Evolutionary conservation across 371 early-diverging fungal species (phyloP), one percentile per base, ranked within the genome.

Genomic region (Spraguea lophii): DNA sequence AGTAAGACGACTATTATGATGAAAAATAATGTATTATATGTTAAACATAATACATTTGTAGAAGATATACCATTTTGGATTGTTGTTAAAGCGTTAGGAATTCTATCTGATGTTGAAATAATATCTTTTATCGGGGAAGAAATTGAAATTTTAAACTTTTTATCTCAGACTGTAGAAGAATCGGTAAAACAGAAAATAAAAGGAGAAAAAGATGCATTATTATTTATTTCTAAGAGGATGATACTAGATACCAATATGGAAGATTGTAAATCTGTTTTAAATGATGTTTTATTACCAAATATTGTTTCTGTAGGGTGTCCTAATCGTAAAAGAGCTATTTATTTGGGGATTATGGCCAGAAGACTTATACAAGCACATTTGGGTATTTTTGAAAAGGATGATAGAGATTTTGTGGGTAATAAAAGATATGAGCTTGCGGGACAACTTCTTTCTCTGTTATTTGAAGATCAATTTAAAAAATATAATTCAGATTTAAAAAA

Each of bases 381-480:
- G 24, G 78, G 81, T 45, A 78, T 78, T 26, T 77, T 80, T 6
- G 69, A 79, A 54, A 78, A 85, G 3, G 97, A 97, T 68, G 97
- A 99, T 70, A 83, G 90, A 61, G 99, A 99, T 75, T 99, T 89
- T 72, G 79, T 97, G 26, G 99, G 99, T 61, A 99, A 99, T 77
- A 99, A 99, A 73, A 80, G 98, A 66, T 74, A 95, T 54, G 99
- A 99, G 74, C 74, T 93, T 79, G 93, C 98, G 20, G 99, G 99
- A 32, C 89, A 92, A 62, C 72, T 99, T 47, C 71, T 99, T 0
- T 80, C 87, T 0, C 77, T 99, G 32, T 74, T 99, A 36, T 97
- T 99, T 66, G 98, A 99, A 73, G 99, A 99, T 78, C 71, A 89
- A 57, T 97, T 99, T 77, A 95, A 94, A 61, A 78, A 81, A 26